A percentile compares a stretch with the other conserved stretches of the same genome.
These are phyloP conservation scores for Irpex rosettiformis DNA, from an alignment of 1,284 basidiomycete genomes.

Conservation along the genomic window DNA sequence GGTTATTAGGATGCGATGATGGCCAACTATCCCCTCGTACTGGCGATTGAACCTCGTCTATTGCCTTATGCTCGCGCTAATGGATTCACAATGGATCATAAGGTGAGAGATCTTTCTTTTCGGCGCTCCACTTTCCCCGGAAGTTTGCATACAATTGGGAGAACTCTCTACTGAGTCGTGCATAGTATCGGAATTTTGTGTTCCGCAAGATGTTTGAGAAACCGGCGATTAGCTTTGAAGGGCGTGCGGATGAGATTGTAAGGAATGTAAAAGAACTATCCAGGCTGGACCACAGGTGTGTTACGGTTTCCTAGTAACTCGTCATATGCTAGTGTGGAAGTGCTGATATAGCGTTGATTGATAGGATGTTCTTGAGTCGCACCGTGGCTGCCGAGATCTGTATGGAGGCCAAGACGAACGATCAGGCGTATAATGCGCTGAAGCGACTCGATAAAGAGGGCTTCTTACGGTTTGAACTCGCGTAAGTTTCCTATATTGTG, in stretches of 20 bases:
- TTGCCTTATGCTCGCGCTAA: slow-evolving; percentile 66
- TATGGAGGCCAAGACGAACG: slow-evolving; percentile 71
- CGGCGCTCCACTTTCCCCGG: slow-evolving; percentile 9
- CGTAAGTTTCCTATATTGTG: slow-evolving; percentile 34
- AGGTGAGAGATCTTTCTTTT: slow-evolving; percentile 39
- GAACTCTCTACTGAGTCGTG: neutral
- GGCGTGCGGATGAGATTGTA: slow-evolving; percentile 57
- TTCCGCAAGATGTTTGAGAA: slow-evolving; percentile 81
- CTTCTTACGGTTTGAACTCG: slow-evolving; percentile 51
- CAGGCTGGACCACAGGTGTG: slow-evolving; percentile 61
- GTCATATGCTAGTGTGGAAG: neutral
- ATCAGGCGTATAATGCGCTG: slow-evolving; percentile 60
- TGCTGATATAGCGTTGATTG: slow-evolving; percentile 2
- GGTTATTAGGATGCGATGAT: slow-evolving; percentile 65
- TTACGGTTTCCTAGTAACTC: slow-evolving; percentile 11
- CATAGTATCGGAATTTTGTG: slow-evolving; percentile 73
- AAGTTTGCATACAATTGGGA: slow-evolving; percentile 3
- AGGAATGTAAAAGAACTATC: slow-evolving; percentile 65
- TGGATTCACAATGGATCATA: slow-evolving; percentile 72
- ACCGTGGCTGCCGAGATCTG: slow-evolving; percentile 77
- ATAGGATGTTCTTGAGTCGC: slow-evolving; percentile 73
- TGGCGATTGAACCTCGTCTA: slow-evolving; percentile 72
- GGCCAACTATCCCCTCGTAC: slow-evolving; percentile 67
- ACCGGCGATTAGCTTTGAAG: slow-evolving; percentile 43
- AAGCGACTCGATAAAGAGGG: slow-evolving; percentile 60